phyloP scores from a whole-genome alignment of 371 early-diverging fungal species.

The Capillidium heterosporum region DNA sequence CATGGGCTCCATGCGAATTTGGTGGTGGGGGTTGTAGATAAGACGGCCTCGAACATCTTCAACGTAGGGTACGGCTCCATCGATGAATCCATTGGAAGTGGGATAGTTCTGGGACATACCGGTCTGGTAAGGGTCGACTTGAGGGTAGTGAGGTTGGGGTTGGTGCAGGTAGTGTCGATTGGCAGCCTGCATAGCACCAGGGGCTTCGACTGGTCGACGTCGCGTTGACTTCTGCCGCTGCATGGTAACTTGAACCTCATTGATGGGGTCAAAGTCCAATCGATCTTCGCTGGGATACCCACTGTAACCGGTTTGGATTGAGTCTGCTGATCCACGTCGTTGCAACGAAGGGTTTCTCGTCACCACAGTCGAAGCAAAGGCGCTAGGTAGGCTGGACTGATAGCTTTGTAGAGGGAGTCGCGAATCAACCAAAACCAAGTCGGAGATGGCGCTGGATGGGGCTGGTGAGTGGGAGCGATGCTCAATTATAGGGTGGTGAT shows the following conservation, averaged over 20 bases:
- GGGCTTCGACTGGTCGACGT: not conserved
- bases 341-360: not conserved
- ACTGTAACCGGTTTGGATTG: not conserved
- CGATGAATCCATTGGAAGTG: too few relatives aligned
- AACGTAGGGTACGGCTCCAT: not conserved
- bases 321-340: not conserved
- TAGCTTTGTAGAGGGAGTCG: not conserved
- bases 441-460: not conserved
- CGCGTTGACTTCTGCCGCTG: not conserved
- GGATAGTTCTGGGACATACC: too few relatives aligned
- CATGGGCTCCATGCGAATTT: too few relatives aligned
- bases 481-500: not conserved
- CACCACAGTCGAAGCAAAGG: not conserved
- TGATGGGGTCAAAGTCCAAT: not conserved
- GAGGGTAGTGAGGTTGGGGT: too few relatives aligned
- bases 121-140: too few relatives aligned
- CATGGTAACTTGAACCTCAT: not conserved
- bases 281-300: not conserved
- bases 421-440: not conserved
- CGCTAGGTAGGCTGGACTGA: too few relatives aligned
- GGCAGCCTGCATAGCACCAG: not conserved
- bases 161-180: too few relatives aligned
- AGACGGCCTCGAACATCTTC: conserved; percentile 1
- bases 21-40: not conserved
- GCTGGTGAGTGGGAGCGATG: not conserved